Evolutionary conservation across 805 yeast genomes (phyloP).

Genomic region (Citeromyces nyonsensis): DNA sequence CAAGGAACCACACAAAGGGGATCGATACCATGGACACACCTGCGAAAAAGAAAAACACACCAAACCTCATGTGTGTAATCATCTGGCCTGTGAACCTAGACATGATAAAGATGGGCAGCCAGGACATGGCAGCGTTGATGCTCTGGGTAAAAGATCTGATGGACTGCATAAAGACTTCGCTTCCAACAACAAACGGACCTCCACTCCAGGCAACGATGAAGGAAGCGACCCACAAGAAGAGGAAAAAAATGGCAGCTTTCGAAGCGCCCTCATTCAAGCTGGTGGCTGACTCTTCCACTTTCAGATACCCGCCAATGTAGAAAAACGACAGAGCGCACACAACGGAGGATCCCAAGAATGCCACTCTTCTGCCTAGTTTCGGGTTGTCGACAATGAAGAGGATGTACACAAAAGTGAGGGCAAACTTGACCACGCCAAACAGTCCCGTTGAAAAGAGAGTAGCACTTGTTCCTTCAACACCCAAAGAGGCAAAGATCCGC

Average conservation of each 20-base stretch:
- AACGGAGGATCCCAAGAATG: slow-evolving; percentile 19
- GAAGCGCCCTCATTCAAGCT: slow-evolving; percentile 13
- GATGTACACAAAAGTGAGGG: slow-evolving; percentile 26
- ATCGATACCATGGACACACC: slow-evolving; percentile 13
- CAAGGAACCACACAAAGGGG: slow-evolving; percentile 14
- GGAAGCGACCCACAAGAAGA: slow-evolving; percentile 28
- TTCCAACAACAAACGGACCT: slow-evolving; percentile 28
- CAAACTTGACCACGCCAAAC: slow-evolving; percentile 31
- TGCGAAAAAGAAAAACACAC: slow-evolving; percentile 27
- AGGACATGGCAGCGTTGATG: slow-evolving; percentile 25
- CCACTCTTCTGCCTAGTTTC: slow-evolving; percentile 25
- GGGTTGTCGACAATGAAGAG: slow-evolving; percentile 27
- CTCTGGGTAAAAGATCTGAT: slow-evolving; percentile 25
- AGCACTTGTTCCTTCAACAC: slow-evolving; percentile 26
- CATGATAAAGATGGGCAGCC: slow-evolving; percentile 36
- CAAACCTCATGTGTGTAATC: slow-evolving; percentile 24
- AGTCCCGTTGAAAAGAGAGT: slow-evolving; percentile 35
- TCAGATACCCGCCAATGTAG: slow-evolving; percentile 31
- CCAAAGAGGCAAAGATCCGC: slow-evolving; percentile 29
- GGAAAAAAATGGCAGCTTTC: slow-evolving; percentile 25
- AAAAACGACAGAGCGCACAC: slow-evolving; percentile 27
- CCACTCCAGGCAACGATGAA: slow-evolving; percentile 30
- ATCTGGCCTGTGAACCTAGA: slow-evolving; percentile 29
- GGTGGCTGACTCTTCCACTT: slow-evolving; percentile 20
- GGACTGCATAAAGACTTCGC: slow-evolving; percentile 28